Conservation (phyloP, 768 basidiomycete genomes). For the Serendipita indica region DNA sequence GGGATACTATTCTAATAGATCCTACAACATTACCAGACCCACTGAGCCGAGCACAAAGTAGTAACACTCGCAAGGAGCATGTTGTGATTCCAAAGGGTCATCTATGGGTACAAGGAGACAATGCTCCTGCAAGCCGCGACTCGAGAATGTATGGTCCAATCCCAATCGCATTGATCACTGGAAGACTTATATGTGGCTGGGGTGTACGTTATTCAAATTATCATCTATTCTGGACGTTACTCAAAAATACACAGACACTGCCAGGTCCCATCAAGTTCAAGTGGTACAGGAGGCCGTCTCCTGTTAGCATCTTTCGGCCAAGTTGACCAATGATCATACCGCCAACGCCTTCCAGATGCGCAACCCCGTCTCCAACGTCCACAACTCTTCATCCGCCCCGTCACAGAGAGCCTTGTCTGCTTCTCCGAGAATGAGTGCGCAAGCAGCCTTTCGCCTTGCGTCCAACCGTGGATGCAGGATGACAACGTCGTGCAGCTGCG, state of each 20-base stretch:
- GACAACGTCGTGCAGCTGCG: constrained; percentile 82
- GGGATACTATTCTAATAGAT: constrained; percentile 79
- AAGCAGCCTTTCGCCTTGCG: constrained; percentile 63
- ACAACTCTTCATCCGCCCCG: constrained; percentile 93
- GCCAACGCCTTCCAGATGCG: constrained; percentile 42
- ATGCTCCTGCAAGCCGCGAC: constrained; percentile 66
- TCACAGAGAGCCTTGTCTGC: constrained; percentile 93
- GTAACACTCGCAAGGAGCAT: constrained; percentile 48
- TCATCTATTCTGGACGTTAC: no score
- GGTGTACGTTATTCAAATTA: no score
- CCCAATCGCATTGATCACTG: constrained; percentile 60
- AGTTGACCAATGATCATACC: neutral
- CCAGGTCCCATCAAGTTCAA: neutral
- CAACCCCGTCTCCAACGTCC: constrained; percentile 81
- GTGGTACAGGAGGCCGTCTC: no score
- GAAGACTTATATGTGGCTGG: constrained; percentile 30
- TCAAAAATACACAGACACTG: neutral
- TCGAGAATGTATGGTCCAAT: constrained; percentile 90
- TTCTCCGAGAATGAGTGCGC: constrained; percentile 77
- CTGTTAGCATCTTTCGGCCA: no score
- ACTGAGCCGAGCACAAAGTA: constrained; percentile 22
- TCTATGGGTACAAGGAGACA: constrained; percentile 87
- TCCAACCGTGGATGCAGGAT: constrained; percentile 69
- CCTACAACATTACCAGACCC: constrained; percentile 27
- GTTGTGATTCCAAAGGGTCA: constrained; percentile 72